phyloP scores from a whole-genome alignment of 2,329 filamentous ascomycete genomes.

The Aureobasidium musti region DNA sequence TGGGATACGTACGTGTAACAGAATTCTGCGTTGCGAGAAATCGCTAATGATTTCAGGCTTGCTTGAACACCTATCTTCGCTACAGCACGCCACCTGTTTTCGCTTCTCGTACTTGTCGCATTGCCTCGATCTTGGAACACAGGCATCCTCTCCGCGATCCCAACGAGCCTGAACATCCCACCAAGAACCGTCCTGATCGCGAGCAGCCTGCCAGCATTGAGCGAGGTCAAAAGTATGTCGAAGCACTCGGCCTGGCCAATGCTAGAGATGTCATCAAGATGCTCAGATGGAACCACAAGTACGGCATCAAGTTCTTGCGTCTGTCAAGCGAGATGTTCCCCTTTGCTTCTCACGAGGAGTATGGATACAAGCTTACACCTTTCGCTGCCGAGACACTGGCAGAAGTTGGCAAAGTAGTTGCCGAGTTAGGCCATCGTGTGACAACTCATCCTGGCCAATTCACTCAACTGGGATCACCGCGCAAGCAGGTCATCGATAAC shows the following conservation, averaged over 20 bases:
- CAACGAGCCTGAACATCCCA: constrained; percentile 73
- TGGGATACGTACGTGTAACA: constrained; percentile 72
- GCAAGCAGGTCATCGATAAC: constrained; percentile 71
- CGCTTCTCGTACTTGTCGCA: constrained; percentile 85
- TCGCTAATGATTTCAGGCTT: constrained; percentile 60
- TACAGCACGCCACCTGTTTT: constrained; percentile 81
- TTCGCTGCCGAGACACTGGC: constrained; percentile 79
- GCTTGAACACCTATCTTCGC: constrained; percentile 88
- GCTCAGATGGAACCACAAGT: constrained; percentile 87
- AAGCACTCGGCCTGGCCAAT: constrained; percentile 77
- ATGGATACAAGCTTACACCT: constrained; percentile 80
- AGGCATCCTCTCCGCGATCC: constrained; percentile 78
- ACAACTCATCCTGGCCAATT: constrained; percentile 93
- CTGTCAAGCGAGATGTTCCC: constrained; percentile 97
- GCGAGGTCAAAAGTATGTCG: constrained; percentile 71
- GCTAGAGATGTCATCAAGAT: constrained; percentile 81
- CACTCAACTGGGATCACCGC: constrained; percentile 85
- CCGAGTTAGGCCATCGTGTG: constrained; percentile 76
- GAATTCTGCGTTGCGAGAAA: neutral
- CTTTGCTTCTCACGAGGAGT: constrained; percentile 83
- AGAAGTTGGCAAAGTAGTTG: constrained; percentile 74
- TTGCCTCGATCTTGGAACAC: constrained; percentile 86
- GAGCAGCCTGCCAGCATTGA: constrained; percentile 65
- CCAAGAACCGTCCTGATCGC: constrained; percentile 83
- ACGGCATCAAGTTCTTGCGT: constrained; percentile 88